Base-by-base conservation (phyloP, 2,329 filamentous ascomycete species). In the Pseudonectria foliicola region DNA sequence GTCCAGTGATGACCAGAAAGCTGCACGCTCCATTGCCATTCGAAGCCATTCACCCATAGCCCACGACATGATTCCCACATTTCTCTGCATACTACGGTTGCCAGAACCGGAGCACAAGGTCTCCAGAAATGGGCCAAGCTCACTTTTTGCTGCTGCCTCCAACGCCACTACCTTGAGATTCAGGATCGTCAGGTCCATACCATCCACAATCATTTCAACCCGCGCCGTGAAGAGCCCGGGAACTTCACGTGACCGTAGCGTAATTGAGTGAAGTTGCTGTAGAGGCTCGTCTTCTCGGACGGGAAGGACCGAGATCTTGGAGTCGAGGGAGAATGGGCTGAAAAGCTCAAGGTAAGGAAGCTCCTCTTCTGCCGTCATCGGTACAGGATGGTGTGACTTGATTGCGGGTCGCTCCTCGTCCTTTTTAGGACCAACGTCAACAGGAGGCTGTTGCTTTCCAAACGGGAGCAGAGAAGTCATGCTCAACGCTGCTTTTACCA, bases 281-380 rank as follows among this genome's bases (percentile, higher is more conserved):
- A 70, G 40, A 0, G 64, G 60, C 6, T 60, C 35, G 1, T 55
- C 46, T 0, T 45, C 49, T 2, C 49, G 40, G 6, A 54, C 28
- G 0, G 71, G 66, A 3, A 75, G 48, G 0, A 72, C 56, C 0
- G 65, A 59, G 11, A 77, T 63, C 1, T 61, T 68, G 0, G 77
- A 80, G 0, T 68, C 67, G 38, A 84, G 78, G 0, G 65, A 66
- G 11, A 92, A 68, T 0, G 82, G 76, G 1, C 77, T 83, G 48
- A 92, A 87, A 7, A 82, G 68, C 29, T 82, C 74, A 0, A 89
- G 67, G 44, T 82, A 87, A 0, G 81, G 77, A 3, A 83, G 60
- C 32, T 82, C 75, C 40, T 88, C 75, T 1, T 70, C 64, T 2
- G 82, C 68, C 1, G 73, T 68, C 61, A 88, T 67, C 1, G 68